Base-by-base conservation (phyloP, 495 filamentous ascomycete species). In the Hypoxylon cercidicola region DNA sequence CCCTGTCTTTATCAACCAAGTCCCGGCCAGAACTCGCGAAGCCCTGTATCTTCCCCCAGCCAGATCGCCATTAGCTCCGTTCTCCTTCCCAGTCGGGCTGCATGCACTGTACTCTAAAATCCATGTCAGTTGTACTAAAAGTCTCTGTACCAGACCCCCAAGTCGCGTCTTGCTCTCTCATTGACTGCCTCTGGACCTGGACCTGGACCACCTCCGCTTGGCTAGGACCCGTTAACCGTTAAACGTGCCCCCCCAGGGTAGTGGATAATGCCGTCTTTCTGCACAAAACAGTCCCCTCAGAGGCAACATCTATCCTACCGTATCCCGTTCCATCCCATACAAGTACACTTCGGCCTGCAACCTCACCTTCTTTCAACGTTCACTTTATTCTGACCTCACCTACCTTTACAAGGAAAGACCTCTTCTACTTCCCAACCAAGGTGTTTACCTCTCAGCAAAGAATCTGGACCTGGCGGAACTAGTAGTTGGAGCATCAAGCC, bases 71-170 rank as follows among this genome's bases (percentile, higher is more conserved):
- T 80, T 78, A 72, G 70, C 74, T 75, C 73, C 76, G 69, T 77
- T 64, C 80, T 82, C 80, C 80, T 82, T 82, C 79, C 80, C 75
- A 80, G 75, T 81, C 72, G 71, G 79, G 80, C 78, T 81, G 80
- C 77, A 77, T 76, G 76, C 75, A 75, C 73, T 76, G 74, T 77
- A 72, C 71, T 75, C 69, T 71, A 71, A 58, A 63, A 59, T 48
- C 68, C 73, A 77, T 80, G 78, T 76, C 77, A 71, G 72, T 71
- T 71, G 71, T 78, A 70, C 72, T 78, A 71, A 76, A 76, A 64
- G 64, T 66, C 57, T 72, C 71, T 64, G 65, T 76, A 70, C 73
- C 74, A 73, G 68, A 70, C 73, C 75, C 73, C 77, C 74, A 75
- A 77, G 68, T 70, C 60, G 52, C 52, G 63, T 69, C 64, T 64